A percentile compares a stretch with the other conserved stretches of the same genome.
These are phyloP conservation scores for Venturia asperata DNA, from an alignment of 2,329 filamentous ascomycete species.

Conservation along the genomic window DNA sequence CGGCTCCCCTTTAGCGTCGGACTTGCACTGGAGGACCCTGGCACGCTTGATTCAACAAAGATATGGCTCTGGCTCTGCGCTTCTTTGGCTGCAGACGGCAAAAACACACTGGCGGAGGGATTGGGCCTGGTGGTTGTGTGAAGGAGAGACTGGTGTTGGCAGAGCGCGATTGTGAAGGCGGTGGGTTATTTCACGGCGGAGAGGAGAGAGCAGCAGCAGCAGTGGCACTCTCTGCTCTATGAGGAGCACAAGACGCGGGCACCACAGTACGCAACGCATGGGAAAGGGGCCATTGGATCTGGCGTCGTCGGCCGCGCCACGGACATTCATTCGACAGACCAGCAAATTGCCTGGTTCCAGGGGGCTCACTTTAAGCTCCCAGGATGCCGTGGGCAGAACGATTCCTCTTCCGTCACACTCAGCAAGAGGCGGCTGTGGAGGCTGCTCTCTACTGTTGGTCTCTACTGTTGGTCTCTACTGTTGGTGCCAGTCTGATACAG, in stretches of 20 bases:
- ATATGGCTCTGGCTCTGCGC: background rate
- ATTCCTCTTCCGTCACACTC: background rate
- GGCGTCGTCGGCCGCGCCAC: background rate
- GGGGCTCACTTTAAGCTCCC: background rate
- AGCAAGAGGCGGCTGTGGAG: background rate
- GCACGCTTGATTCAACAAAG: conserved; percentile 2
- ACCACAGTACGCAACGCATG: background rate
- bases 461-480: background rate
- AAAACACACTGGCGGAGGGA: background rate
- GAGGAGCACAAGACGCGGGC: background rate
- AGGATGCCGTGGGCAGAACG: background rate
- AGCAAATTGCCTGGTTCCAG: conserved; percentile 7
- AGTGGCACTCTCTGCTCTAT: background rate
- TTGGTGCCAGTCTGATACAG: background rate
- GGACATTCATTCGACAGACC: conserved; percentile 13
- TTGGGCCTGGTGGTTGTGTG: background rate
- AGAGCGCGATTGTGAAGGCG: background rate
- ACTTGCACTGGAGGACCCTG: background rate
- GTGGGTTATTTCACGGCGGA: background rate
- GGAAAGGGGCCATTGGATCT: conserved; percentile 7
- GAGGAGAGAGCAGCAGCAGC: too few relatives aligned
- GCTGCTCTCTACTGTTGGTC: background rate
- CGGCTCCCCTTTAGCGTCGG: conserved; percentile 13
- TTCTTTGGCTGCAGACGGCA: background rate
- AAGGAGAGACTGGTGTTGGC: background rate